Evolutionary conservation across 2,329 filamentous ascomycete genomes (phyloP), one percentile per base, ranked within the genome.

Genomic region (Pestalotiopsis sp.): DNA sequence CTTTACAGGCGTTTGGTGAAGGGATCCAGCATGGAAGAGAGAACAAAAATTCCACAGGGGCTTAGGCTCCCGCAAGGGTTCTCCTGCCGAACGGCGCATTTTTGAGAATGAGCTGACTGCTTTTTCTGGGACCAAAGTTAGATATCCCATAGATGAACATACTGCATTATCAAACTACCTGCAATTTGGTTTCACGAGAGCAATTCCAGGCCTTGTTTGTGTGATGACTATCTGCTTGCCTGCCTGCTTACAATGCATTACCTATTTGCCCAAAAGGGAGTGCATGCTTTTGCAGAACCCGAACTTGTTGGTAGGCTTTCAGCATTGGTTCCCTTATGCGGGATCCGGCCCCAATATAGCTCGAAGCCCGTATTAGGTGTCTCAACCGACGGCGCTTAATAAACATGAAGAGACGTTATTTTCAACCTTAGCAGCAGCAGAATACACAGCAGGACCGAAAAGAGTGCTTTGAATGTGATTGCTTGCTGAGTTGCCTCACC

Each of bases 1-100:
- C 59, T 27, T 36, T 23, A 62, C 36, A 36, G 59, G 59, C 59
- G 59, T 62, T 62, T 12, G 59, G 59, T 31, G 59, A 62, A 62
- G 17, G 14, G 31, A 20, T 62, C 14, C 27, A 39, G 59, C n/a
- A 36, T 36, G n/a, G 27, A 17, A 13, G 31, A 20, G 27, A 36
- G 38, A 14, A 62, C 25, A 39, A 52, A 52, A 52, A n/a, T 52
- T 52, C 11, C 31, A 9, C 31, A 62, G 59, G 59, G 39, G 59
- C 59, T 36, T 31, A 36, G 31, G 5, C 27, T 36, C 23, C 23
- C 27, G 13, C 23, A 17, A 20, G 45, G 45, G 20, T 17, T 52
- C 45, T 52, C 45, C 20, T 45, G 17, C 45, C 45, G 45, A n/a
- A 52, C 45, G 45, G 45, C 45, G 45, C 45, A 52, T 52, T 52